Base-by-base conservation (phyloP, 2,329 filamentous ascomycete species). In the Xylaria sp. region DNA sequence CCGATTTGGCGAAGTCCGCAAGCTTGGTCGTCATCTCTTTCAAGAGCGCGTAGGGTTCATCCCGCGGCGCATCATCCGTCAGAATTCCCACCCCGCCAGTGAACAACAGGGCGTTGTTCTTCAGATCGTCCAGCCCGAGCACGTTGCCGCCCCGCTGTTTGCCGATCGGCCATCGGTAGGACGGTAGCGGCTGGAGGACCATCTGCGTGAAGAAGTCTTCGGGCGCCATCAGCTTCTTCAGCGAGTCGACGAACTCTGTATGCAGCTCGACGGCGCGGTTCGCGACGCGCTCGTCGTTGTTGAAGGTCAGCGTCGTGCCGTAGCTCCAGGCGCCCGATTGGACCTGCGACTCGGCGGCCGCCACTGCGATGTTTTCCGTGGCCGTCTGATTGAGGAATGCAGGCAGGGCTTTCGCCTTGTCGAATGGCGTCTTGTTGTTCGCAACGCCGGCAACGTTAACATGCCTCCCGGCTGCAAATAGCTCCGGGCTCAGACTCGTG, bases 161-260 rank as follows among this genome's bases (percentile, higher is more conserved):
- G n/a, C 72, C 69, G 28, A 73, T 63, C 6, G 69, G 33, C 33
- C 56, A 73, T 18, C 75, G 69, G 25, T 75, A 74, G 1, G 70
- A 64, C 3, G 75, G 75, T 2, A 76, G 63, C 1, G 75, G 72
- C 49, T 77, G 76, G 12, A 76, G 71, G 48, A 76, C 67, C 61
- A 72, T 48, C 36, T 67, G 58, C 2, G 72, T 67, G 20, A 51
- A 62, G 39, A 76, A 72, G 18, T 71, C 73, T 5, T 71, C 68
- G 0, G 72, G 69, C 36, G 64, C 71, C 39, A 75, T 70, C 3
- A 70, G 62, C 0, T 9, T 43, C 15, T 69, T 73, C 10, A 75
- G 69, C 5, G 62, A 69, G 2, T 72, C 59, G 13, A 75, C 67
- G 3, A 72, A 62, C 9, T 73, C 60, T 2, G 39, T 41, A 36